A percentile compares a stretch with the other conserved stretches of the same genome.
Evolutionary conservation across 495 filamentous ascomycete genomes (phyloP).

Genomic region (Trichoderma orchidacearum): DNA sequence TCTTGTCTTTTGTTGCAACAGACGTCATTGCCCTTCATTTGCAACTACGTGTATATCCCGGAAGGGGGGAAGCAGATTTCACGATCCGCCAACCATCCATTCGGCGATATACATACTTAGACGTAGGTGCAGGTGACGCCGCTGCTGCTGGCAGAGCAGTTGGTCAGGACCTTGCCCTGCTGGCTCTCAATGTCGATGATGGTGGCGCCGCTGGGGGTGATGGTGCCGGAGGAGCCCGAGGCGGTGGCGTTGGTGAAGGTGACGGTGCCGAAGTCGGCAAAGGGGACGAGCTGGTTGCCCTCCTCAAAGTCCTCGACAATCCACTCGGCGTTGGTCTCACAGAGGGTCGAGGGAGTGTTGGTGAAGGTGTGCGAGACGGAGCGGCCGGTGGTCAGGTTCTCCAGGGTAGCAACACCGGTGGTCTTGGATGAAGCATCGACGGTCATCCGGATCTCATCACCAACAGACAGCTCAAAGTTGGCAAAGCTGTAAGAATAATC

Average conservation of each 20-base stretch:
- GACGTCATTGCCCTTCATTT: too few species aligned
- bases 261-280: constrained; percentile 41
- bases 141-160: constrained; percentile 1
- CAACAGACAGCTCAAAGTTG: constrained; percentile 30
- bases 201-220: constrained; percentile 19
- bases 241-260: constrained; percentile 26
- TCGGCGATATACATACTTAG: too few species aligned
- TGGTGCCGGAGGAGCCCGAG: constrained; percentile 20
- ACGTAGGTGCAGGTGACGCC: neutral
- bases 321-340: constrained; percentile 46
- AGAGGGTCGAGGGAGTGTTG: constrained; percentile 10
- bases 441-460: constrained; percentile 42
- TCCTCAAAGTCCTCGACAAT: constrained; percentile 51
- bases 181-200: constrained; percentile 30
- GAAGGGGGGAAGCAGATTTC: too few species aligned
- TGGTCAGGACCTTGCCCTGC: constrained; percentile 23
- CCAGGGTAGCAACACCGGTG: constrained; percentile 37
- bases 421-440: constrained; percentile 32
- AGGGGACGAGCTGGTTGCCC: constrained; percentile 31
- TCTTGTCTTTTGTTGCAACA: too few species aligned
- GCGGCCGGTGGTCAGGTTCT: constrained; percentile 39
- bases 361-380: constrained; percentile 37
- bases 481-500: constrained; percentile 35
- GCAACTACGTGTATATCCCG: too few species aligned
- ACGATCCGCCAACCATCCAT: too few species aligned